Evolutionary conservation across 2,329 filamentous ascomycete species (phyloP).

Genomic region (Alternaria atra): DNA sequence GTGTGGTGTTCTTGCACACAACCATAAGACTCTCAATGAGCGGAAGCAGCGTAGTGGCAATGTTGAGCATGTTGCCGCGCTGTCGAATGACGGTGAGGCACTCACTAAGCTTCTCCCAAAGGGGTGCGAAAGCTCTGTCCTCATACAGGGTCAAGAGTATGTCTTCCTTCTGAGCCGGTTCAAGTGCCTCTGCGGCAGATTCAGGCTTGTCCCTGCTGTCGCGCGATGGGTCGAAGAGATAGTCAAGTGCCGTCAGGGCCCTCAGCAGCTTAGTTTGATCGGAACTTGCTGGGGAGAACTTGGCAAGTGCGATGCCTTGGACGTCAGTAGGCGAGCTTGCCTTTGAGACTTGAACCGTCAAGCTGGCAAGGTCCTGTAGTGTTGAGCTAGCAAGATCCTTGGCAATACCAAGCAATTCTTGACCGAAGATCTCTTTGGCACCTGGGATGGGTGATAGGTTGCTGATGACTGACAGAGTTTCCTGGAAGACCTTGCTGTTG

Average conservation of each 20-base stretch:
- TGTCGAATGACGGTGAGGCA: constrained; percentile 88
- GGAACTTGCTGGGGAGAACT: constrained; percentile 94
- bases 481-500: constrained; percentile 96
- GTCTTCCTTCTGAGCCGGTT: constrained; percentile 77
- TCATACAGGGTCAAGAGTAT: constrained; percentile 89
- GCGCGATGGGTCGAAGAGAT: constrained; percentile 86
- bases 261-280: constrained; percentile 96
- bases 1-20: constrained; percentile 95
- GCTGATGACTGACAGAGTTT: constrained; percentile 98
- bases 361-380: constrained; percentile 80
- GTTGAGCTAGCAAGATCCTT: constrained; percentile 86
- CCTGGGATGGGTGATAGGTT: constrained; percentile 93
- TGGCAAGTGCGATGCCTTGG: constrained; percentile 90
- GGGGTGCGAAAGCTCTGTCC: constrained; percentile 84
- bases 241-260: constrained; percentile 91
- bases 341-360: constrained; percentile 85
- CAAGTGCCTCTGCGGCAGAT: constrained; percentile 60
- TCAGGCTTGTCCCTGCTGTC: constrained; percentile 60
- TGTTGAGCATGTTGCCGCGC: constrained; percentile 94
- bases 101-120: constrained; percentile 92
- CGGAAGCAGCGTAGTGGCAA: constrained; percentile 92
- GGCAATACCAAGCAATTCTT: constrained; percentile 88
- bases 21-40: constrained; percentile 98
- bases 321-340: constrained; percentile 92
- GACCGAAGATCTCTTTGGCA: constrained; percentile 89